Percentiles rank a stretch among this genome's conserved stretches.
Evolutionary conservation across 495 filamentous ascomycete species (phyloP).

Genomic region (Amniculicola lignicola): DNA sequence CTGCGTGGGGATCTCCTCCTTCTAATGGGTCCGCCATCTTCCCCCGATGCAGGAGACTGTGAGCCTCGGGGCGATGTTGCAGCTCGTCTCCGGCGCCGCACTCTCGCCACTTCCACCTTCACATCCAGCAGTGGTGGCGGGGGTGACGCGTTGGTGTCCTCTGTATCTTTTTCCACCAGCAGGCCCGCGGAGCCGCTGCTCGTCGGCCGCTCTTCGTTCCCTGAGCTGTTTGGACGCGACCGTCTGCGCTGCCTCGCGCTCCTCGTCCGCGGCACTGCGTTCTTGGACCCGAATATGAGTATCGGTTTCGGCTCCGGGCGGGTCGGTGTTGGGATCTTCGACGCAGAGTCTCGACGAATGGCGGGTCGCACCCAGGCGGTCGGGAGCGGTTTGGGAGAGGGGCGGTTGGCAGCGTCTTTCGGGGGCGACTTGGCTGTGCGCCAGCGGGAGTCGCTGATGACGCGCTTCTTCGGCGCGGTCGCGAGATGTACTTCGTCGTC

Average conservation of each 20-base stretch:
- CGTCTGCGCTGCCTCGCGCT: constrained; percentile 12
- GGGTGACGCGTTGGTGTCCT: constrained; percentile 9
- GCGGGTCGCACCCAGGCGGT: constrained; percentile 33
- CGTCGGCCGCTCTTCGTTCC: constrained; percentile 22
- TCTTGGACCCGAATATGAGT: constrained; percentile 10
- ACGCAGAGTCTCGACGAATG: constrained; percentile 3
- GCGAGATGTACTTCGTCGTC: constrained; percentile 39
- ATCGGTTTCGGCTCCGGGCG: constrained; percentile 10
- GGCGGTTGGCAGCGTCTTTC: constrained; percentile 11
- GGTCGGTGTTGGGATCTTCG: constrained; percentile 17
- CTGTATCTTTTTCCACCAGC: constrained; percentile 8
- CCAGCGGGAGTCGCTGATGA: constrained; percentile 48
- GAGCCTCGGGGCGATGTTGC: constrained; percentile 18
- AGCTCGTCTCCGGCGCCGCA: constrained; percentile 11
- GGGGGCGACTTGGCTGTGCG: constrained; percentile 35
- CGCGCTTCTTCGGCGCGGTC: constrained; percentile 44
- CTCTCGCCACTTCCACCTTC: constrained; percentile 8
- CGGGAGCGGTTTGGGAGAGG: constrained; percentile 28
- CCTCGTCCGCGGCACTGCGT: constrained; percentile 12
- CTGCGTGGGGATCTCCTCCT: constrained; percentile 3
- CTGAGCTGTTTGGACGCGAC: constrained; percentile 26
- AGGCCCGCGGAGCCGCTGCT: constrained; percentile 30
- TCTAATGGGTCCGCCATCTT: constrained; percentile 16
- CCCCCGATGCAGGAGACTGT: constrained; percentile 14
- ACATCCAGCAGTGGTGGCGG: constrained; percentile 2